phyloP scores from a whole-genome alignment of 129 eudicot species.

The Apium graveolens region DNA sequence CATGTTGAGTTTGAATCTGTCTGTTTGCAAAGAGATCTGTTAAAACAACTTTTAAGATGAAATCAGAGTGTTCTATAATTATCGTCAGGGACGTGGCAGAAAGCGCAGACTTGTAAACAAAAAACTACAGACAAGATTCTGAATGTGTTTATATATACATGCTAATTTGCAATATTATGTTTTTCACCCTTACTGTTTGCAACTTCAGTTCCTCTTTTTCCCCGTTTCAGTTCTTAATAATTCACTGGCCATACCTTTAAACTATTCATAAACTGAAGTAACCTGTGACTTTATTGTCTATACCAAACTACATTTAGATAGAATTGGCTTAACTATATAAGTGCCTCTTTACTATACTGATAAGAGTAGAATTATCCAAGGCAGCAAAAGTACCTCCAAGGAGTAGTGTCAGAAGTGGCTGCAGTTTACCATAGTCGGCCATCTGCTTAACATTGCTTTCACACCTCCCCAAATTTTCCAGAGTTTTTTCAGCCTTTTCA shows the following conservation, averaged over 20 bases:
- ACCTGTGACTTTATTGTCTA: neutral
- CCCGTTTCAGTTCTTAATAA: neutral
- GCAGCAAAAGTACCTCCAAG: slow-evolving; percentile 56
- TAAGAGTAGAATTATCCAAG: slow-evolving; percentile 1
- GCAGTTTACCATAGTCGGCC: slow-evolving; percentile 87
- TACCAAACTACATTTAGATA: neutral
- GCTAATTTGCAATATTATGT: neutral
- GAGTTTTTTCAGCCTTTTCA: slow-evolving; percentile 70
- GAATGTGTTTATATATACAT: neutral
- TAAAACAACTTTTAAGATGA: neutral
- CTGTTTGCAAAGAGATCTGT: neutral
- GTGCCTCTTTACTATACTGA: neutral
- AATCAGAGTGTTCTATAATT: neutral
- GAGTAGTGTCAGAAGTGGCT: slow-evolving; percentile 70
- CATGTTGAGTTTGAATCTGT: neutral
- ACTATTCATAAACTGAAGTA: neutral
- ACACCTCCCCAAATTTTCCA: slow-evolving; percentile 61
- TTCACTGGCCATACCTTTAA: neutral
- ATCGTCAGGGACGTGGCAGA: neutral
- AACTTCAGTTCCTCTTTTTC: neutral
- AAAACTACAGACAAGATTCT: neutral
- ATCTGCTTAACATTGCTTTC: slow-evolving; percentile 89
- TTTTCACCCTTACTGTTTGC: neutral
- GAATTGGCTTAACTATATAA: neutral
- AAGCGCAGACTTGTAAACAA: neutral